Evolutionary conservation across 176 grass and related monocot species (phyloP), one percentile per base, ranked within the genome.

Genomic region (Paspalum vaginatum): DNA sequence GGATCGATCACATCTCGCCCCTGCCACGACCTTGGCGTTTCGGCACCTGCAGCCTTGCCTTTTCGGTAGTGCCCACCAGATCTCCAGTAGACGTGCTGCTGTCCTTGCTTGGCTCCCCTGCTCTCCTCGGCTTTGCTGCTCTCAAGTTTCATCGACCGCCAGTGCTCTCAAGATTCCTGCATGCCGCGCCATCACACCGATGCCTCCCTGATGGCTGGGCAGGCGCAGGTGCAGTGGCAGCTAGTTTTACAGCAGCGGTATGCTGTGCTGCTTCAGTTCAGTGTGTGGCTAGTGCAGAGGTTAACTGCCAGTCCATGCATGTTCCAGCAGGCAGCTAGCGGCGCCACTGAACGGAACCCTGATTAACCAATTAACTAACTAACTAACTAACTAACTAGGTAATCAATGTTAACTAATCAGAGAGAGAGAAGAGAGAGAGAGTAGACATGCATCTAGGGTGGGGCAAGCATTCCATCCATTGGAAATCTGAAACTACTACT

Each of bases 1-100:
- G 79, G 66, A 69, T 48, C 60, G 85, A 87, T 87, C 68, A 72
- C 68, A 45, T 72, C 85, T 84, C 46, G 52, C 42, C 83, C 54
- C 39, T 79, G 75, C 21, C 66, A 61, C 62, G 55, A 25, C 65
- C 77, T 59, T 71, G 77, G 72, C 58, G 45, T 89, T 81, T 85
- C 22, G 87, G 87, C 83, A 81, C 78, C 77, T 58, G 87, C 77
- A 81, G 57, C 63, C 8, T 85, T 85, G 82, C 78, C 87, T 89
- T 85, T 85, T 89, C 61, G 71, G 82, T 85, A 84, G 77, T 65
- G 82, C 78, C 87, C 82, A 76, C 87, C 77, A 85, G 82, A 89
- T 77, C 61, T 68, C 61, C 57, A 68, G 70, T 39, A 75, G 81
- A 80, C 60, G 81, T 44, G 76, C 69, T 54, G 76, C 62, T 60